Base-by-base conservation (phyloP, 2,329 filamentous ascomycete species). In the Neonectria hederae region DNA sequence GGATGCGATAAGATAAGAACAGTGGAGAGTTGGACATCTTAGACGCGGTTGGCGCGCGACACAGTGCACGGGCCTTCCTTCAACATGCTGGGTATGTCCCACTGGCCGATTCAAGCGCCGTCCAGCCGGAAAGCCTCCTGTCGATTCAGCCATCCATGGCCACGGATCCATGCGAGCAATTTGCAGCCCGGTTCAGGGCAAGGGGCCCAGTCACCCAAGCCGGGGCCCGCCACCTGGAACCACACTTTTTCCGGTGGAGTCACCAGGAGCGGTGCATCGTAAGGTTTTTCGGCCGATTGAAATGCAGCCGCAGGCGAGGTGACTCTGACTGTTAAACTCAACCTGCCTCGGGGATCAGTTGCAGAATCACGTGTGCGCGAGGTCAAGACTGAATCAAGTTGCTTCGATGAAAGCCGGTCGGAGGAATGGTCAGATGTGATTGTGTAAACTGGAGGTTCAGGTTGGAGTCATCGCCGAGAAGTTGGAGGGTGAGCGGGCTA, bases 151-250 rank as follows among this genome's bases (percentile, higher is more conserved):
- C 11, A 22, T 17, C 26, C 43, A 24, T 26, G 7, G 46, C 24
- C 46, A 54, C 58, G 24, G 28, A 63, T 63, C 60, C 54, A 63
- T 63, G 60, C 49, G 54, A 54, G 49, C 48, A 63, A 62, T 62
- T 62, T 62, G 48, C 45, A 28, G 48, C 19, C 7, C 17, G 54
- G 22, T 26, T 3, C 24, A 32, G 38, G 24, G 45, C 61, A 49
- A 63, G 61, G 61, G 59, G n/a, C n/a, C n/a, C n/a, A n/a, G n/a
- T n/a, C n/a, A 63, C 61, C 61, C 61, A 63, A 59, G 60, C 59
- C 60, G 26, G 53, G 30, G 19, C 42, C 24, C 42, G n/a, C 22
- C 48, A 19, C 40, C 30, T 54, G 52, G 22, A 51, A 55, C 51
- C 24, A 55, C 19, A 46, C 21, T 53, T 42, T 22, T 42, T 35